Evolutionary conservation across 495 filamentous ascomycete genomes (phyloP).

Genomic region (Podospora bellae-mahoneyi): DNA sequence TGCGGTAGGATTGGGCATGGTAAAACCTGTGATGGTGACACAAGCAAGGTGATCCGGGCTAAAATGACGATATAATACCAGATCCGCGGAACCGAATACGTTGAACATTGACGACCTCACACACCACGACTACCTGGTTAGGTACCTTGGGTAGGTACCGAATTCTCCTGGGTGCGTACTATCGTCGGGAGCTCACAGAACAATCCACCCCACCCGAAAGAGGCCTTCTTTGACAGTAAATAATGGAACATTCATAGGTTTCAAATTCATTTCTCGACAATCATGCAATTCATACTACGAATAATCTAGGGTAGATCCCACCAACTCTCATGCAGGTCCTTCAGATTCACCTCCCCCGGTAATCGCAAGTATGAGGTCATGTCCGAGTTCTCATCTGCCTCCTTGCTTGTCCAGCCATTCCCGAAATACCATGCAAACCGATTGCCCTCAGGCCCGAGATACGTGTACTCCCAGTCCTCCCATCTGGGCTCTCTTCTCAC

Average conservation of each 20-base stretch:
- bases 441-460: constrained; percentile 43
- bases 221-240: too few relatives aligned
- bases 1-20: not conserved
- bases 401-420: constrained; percentile 41
- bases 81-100: not conserved
- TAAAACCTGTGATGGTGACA: not conserved
- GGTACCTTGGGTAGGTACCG: too few relatives aligned
- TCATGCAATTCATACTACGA: too few relatives aligned
- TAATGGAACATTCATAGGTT: too few relatives aligned
- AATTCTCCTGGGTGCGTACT: too few relatives aligned
- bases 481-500: constrained; percentile 60
- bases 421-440: constrained; percentile 46
- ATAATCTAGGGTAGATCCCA: constrained; percentile 30
- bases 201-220: too few relatives aligned
- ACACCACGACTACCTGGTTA: too few relatives aligned
- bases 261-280: too few relatives aligned
- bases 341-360: constrained; percentile 36
- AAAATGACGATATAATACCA: not conserved
- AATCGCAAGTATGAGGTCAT: constrained; percentile 41
- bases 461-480: constrained; percentile 71
- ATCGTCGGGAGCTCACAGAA: too few relatives aligned
- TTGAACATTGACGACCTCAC: not conserved
- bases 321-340: constrained; percentile 45
- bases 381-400: constrained; percentile 36
- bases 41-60: not conserved